Conservation (phyloP, 2,329 filamentous ascomycete genomes). For the Sporothrix inflata region DNA sequence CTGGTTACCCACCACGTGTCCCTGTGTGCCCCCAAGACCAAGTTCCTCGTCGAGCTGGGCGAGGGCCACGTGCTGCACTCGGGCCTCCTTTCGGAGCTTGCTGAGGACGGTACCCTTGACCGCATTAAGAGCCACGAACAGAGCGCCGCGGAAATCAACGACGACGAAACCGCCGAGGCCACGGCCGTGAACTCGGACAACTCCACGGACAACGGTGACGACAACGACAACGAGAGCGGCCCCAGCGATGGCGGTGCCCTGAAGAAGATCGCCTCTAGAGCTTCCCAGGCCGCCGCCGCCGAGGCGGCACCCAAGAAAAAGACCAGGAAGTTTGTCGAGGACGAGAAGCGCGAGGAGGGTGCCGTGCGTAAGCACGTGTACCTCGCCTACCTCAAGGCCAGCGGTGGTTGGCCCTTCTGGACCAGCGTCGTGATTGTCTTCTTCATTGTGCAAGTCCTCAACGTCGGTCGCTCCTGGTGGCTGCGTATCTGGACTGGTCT, state of each 20-base stretch:
- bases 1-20: conserved; percentile 80
- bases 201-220: conserved; percentile 32
- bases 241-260: conserved; percentile 49
- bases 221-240: conserved; percentile 50
- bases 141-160: conserved; percentile 47
- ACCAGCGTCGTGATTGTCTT: conserved; percentile 56
- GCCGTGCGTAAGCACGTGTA: conserved; percentile 72
- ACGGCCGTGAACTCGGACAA: conserved; percentile 60
- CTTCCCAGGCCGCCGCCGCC: conserved; percentile 15
- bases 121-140: conserved; percentile 62
- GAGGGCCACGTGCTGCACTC: conserved; percentile 67
- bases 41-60: conserved; percentile 73
- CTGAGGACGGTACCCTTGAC: conserved; percentile 58
- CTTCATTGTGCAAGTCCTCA: conserved; percentile 56
- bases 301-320: conserved; percentile 49
- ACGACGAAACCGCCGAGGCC: conserved; percentile 47
- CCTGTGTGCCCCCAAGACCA: conserved; percentile 69
- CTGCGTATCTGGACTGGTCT: conserved; percentile 63
- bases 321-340: conserved; percentile 74
- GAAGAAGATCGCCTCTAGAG: conserved; percentile 30
- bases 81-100: conserved; percentile 68
- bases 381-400: conserved; percentile 65
- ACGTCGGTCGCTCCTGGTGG: conserved; percentile 66
- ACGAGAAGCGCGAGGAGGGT: conserved; percentile 72
- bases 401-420: conserved; percentile 68